Conservation (phyloP, 1,284 basidiomycete genomes). For the Tilletia setariae region DNA sequence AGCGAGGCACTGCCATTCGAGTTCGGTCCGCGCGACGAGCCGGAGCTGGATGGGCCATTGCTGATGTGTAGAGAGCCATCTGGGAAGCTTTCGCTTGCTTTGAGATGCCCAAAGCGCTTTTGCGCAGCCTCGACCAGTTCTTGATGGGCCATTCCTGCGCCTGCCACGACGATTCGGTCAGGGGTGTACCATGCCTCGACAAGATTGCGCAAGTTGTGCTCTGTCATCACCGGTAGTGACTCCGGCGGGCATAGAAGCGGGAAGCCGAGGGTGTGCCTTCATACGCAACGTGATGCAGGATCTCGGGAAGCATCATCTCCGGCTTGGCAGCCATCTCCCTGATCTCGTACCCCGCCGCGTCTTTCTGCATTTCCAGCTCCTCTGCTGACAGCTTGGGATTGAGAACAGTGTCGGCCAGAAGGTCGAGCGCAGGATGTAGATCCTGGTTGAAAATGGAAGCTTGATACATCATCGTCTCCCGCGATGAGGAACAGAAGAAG, state of each 20-base stretch:
- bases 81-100: constrained; percentile 3
- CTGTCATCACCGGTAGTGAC: constrained; percentile 70
- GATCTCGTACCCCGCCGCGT: constrained; percentile 88
- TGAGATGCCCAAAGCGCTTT: constrained; percentile 72
- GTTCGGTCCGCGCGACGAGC: too few species aligned
- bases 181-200: constrained; percentile 84
- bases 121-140: constrained; percentile 79
- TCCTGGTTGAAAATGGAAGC: constrained; percentile 82
- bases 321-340: constrained; percentile 84
- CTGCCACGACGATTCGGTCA: constrained; percentile 89
- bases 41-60: constrained; percentile 22
- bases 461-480: constrained; percentile 97
- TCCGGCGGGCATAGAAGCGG: constrained; percentile 83
- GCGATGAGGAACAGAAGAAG: constrained; percentile 82
- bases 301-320: constrained; percentile 90
- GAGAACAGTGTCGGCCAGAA: constrained; percentile 86
- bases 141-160: constrained; percentile 85
- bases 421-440: constrained; percentile 74
- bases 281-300: constrained; percentile 83
- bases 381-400: constrained; percentile 73
- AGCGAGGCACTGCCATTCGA: too few species aligned
- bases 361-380: constrained; percentile 78
- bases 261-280: constrained; percentile 76
- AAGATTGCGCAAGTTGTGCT: constrained; percentile 65
- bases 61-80: constrained; percentile 28